Conservation (phyloP, 2,329 filamentous ascomycete species). For the Fusarium nanum region DNA sequence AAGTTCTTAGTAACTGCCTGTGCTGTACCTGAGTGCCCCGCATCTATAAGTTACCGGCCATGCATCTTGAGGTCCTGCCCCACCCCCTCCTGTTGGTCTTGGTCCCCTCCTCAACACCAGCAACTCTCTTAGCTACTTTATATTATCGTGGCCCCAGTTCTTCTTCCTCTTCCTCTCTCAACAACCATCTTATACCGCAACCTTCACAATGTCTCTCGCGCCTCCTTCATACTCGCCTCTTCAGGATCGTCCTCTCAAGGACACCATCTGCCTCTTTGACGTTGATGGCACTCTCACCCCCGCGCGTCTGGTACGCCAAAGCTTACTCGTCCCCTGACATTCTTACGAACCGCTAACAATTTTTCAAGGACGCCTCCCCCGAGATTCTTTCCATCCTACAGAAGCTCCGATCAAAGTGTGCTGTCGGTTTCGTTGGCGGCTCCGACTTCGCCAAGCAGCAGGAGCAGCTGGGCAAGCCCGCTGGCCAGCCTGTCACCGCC, state of each 20-base stretch:
- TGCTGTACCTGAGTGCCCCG: slow-evolving; percentile 23
- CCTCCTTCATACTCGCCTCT: slow-evolving; percentile 74
- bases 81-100: slow-evolving; percentile 16
- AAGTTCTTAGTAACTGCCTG: neutral
- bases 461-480: slow-evolving; percentile 83
- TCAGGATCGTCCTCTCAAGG: slow-evolving; percentile 85
- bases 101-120: slow-evolving; percentile 36
- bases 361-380: slow-evolving; percentile 70
- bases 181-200: slow-evolving; percentile 1
- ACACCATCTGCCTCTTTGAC: slow-evolving; percentile 96
- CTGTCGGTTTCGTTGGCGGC: slow-evolving; percentile 92
- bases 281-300: slow-evolving; percentile 93
- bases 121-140: slow-evolving; percentile 14
- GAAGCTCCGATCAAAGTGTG: slow-evolving; percentile 84
- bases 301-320: slow-evolving; percentile 73
- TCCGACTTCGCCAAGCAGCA: slow-evolving; percentile 94
- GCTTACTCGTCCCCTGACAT: neutral
- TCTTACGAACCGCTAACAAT: neutral
- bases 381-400: slow-evolving; percentile 87
- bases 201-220: slow-evolving; percentile 54
- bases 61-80: slow-evolving; percentile 20
- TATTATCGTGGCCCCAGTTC: slow-evolving; percentile 14
- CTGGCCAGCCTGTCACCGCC: slow-evolving; percentile 75
- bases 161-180: slow-evolving; percentile 8
- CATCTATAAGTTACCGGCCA: slow-evolving; percentile 9